A percentile compares a stretch with the other conserved stretches of the same genome.
phyloP scores from a whole-genome alignment of 169 alveolate genomes.

The Blepharisma undulans region DNA sequence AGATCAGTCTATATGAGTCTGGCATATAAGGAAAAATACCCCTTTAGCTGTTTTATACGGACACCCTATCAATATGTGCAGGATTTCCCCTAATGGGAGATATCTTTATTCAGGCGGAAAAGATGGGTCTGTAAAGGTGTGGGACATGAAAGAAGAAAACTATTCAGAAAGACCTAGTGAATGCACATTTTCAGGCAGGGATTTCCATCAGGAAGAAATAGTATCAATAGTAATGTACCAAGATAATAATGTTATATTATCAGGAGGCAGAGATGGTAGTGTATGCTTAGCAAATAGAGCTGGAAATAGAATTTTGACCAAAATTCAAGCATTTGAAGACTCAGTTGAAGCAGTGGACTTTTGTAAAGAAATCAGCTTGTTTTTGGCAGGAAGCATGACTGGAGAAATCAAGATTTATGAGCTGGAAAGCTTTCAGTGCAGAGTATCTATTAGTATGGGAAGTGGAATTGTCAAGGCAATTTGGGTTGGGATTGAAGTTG shows the following conservation, averaged over 20 bases:
- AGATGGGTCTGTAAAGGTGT: constrained; percentile 17
- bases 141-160: constrained; percentile 28
- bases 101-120: constrained; percentile 31
- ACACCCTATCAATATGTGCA: constrained; percentile 18
- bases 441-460: not conserved
- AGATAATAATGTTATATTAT: not conserved
- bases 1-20: constrained; percentile 30
- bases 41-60: constrained; percentile 34
- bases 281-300: not conserved
- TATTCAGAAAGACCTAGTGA: not conserved
- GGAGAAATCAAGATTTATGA: constrained; percentile 30
- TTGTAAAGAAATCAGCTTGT: constrained; percentile 15
- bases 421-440: not conserved
- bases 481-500: constrained; percentile 3
- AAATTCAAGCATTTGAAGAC: not conserved
- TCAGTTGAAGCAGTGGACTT: constrained; percentile 5
- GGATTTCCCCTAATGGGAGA: constrained; percentile 26
- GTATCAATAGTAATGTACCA: constrained; percentile 10
- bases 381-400: not conserved
- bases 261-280: constrained; percentile 18
- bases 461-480: constrained; percentile 18
- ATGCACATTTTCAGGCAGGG: not conserved
- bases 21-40: not conserved
- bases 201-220: not conserved
- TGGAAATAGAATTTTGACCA: not conserved